These are phyloP conservation scores for Aphanomyces stellatus DNA, from an alignment of 352 stramenopile genomes.

Conservation along the genomic window DNA sequence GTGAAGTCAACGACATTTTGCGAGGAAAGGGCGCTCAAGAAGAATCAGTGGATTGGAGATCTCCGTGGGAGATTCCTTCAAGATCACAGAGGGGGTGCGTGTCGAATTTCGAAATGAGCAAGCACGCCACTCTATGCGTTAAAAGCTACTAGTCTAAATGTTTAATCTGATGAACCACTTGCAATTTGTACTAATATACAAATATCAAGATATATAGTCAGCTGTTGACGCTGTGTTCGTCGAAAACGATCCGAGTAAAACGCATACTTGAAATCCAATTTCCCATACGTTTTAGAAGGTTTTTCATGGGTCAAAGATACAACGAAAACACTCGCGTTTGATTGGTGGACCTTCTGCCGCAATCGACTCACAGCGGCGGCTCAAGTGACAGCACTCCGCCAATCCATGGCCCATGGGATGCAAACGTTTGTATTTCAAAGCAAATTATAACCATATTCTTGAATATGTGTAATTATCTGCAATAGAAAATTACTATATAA, in stretches of 20 bases:
- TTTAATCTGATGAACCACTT: background rate
- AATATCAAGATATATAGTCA: background rate
- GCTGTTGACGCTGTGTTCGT: background rate
- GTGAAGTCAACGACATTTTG: background rate
- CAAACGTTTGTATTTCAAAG: too few species aligned
- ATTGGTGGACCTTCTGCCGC: background rate
- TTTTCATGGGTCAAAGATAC: background rate
- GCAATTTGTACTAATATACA: background rate
- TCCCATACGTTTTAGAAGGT: background rate
- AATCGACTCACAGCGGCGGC: background rate
- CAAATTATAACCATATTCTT: background rate
- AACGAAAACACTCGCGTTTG: background rate
- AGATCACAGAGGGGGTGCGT: background rate
- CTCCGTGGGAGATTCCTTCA: background rate
- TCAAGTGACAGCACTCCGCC: too few species aligned
- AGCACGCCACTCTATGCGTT: background rate
- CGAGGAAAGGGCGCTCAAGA: background rate
- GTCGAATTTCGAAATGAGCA: background rate
- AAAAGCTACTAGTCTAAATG: background rate
- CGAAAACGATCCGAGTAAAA: background rate
- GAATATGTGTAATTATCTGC: background rate
- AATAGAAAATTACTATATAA: background rate
- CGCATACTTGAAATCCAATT: background rate
- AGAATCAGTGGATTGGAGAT: background rate
- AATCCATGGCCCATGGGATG: too few species aligned